Conservation (phyloP, 495 filamentous ascomycete genomes). For the Aspergillus egyptiacus region DNA sequence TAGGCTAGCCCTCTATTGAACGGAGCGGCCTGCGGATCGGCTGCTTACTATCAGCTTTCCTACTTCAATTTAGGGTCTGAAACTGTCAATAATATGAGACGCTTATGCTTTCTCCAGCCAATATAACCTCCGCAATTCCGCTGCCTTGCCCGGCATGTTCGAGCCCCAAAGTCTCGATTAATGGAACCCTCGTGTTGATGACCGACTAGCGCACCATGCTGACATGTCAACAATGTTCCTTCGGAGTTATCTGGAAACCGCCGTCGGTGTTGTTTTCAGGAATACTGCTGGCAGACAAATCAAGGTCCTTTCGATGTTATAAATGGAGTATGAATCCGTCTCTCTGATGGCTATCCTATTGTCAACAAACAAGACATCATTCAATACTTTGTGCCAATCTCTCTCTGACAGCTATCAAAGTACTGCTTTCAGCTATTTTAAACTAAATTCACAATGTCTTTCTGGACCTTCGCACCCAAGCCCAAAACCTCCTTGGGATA, state of each 20-base stretch:
- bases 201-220: neutral
- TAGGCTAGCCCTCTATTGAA: neutral
- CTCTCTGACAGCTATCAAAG: neutral
- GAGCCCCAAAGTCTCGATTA: neutral
- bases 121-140: neutral
- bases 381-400: neutral
- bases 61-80: neutral
- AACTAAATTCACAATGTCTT: no score
- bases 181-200: slow-evolving; percentile 1
- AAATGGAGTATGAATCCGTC: neutral
- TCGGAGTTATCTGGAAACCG: neutral
- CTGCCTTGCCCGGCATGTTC: neutral
- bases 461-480: slow-evolving; percentile 7
- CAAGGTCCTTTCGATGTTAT: neutral
- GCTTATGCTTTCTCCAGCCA: neutral
- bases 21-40: neutral
- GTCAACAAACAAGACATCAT: neutral
- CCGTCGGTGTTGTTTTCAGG: neutral
- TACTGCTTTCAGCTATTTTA: neutral
- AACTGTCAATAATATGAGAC: neutral
- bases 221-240: neutral
- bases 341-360: neutral
- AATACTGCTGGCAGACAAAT: neutral
- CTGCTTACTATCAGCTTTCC: neutral
- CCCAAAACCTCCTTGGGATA: slow-evolving; percentile 11